These are phyloP conservation scores for Solanum hybrid DNA, from an alignment of 305 asterid genomes.

Conservation along the genomic window DNA sequence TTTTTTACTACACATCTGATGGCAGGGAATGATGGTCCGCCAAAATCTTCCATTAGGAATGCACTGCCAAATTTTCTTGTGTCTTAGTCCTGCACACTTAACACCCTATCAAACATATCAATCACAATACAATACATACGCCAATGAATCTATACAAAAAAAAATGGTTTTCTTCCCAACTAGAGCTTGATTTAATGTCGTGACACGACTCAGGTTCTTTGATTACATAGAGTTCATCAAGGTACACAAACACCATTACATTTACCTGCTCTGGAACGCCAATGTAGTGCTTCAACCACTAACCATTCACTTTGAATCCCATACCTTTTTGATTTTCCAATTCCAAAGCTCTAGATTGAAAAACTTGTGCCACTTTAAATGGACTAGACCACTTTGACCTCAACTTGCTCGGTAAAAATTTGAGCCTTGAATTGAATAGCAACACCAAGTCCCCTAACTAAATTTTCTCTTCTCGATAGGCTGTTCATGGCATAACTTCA, in stretches of 20 bases:
- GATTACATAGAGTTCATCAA: neutral
- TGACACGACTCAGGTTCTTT: neutral
- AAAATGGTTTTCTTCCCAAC: neutral
- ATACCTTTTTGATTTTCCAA: neutral
- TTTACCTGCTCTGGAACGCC: neutral
- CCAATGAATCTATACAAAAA: neutral
- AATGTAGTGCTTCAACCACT: neutral
- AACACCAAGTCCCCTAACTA: neutral
- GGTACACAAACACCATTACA: neutral
- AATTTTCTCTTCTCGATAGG: neutral
- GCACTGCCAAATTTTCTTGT: neutral
- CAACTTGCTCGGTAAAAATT: neutral
- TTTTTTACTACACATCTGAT: neutral
- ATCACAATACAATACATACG: neutral
- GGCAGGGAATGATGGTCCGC: neutral
- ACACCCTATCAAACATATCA: neutral
- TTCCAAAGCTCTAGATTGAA: neutral
- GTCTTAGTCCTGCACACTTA: neutral
- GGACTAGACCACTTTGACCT: neutral
- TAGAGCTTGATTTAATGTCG: neutral
- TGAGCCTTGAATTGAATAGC: neutral
- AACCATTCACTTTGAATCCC: neutral
- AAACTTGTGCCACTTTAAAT: neutral
- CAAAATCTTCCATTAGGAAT: neutral
- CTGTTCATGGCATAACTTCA: neutral